Evolutionary conservation across 352 stramenopile species (phyloP).

Genomic region (Bremia lactucae): DNA sequence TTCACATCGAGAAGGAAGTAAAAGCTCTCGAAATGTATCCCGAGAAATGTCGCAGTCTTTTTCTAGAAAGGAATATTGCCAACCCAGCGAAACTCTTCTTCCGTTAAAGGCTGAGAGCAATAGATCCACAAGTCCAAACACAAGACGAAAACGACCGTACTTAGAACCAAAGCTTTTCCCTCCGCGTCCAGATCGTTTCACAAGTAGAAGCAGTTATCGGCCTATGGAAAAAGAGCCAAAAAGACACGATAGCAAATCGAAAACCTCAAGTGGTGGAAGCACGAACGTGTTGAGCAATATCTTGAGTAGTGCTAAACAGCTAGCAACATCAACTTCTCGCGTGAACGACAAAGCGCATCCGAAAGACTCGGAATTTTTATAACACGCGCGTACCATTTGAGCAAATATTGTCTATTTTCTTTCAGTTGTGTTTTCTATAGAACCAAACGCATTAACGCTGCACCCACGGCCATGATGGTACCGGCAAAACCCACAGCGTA

Average conservation of each 20-base stretch:
- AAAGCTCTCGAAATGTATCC: conserved; percentile 5
- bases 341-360: conserved; percentile 40
- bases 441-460: conserved; percentile 61
- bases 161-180: conserved; percentile 10
- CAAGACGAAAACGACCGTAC: conserved; percentile 15
- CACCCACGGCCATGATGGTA: conserved; percentile 81
- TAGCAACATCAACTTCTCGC: conserved; percentile 54
- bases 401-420: background rate
- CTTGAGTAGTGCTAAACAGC: conserved; percentile 47
- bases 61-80: conserved; percentile 44
- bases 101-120: conserved; percentile 7
- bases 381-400: conserved; percentile 1
- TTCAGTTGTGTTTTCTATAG: conserved; percentile 25
- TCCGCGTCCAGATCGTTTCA: conserved; percentile 7
- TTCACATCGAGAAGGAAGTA: background rate
- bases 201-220: conserved; percentile 14
- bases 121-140: conserved; percentile 5
- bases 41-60: conserved; percentile 23
- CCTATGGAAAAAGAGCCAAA: conserved; percentile 9
- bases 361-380: conserved; percentile 33
- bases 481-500: conserved; percentile 81
- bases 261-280: conserved; percentile 7
- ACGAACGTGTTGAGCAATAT: conserved; percentile 49
- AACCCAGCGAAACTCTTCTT: conserved; percentile 31
- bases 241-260: conserved; percentile 3